These are phyloP conservation scores for Penicillium angulare DNA, from an alignment of 495 filamentous ascomycete species.

Conservation along the genomic window DNA sequence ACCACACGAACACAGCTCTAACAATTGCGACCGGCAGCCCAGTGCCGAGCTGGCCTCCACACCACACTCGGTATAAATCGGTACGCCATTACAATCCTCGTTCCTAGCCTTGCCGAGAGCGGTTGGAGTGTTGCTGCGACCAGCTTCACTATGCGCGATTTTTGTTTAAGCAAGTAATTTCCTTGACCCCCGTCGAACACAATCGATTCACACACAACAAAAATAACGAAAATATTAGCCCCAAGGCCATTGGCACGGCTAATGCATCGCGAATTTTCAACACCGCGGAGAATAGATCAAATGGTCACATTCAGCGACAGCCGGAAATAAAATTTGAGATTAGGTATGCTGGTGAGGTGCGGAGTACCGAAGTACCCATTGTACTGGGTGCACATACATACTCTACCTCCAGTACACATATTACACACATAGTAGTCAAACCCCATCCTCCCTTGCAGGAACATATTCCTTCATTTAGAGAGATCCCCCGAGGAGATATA, in stretches of 20 bases:
- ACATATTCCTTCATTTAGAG: conserved; percentile 17
- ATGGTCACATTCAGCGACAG: conserved; percentile 8
- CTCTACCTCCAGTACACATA: too few relatives aligned
- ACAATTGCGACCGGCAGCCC: conserved; percentile 12
- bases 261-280: background rate
- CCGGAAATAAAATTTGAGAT: too few relatives aligned
- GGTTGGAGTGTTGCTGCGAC: conserved; percentile 12
- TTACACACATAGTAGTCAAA: too few relatives aligned
- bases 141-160: conserved; percentile 35
- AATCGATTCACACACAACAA: background rate
- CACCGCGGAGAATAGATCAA: background rate
- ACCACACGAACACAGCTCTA: background rate
- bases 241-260: background rate
- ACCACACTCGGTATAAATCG: conserved; percentile 6
- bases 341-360: too few relatives aligned
- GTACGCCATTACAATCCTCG: conserved; percentile 2
- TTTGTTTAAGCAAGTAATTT: conserved; percentile 14
- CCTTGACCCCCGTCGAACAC: background rate
- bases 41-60: conserved; percentile 18
- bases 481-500: conserved; percentile 12
- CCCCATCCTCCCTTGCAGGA: conserved; percentile 25
- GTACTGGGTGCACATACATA: too few relatives aligned
- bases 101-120: conserved; percentile 18
- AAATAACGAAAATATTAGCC: background rate
- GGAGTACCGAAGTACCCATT: too few relatives aligned